Conservation (phyloP, 148 eudicot genomes). For the Cornus florida region DNA sequence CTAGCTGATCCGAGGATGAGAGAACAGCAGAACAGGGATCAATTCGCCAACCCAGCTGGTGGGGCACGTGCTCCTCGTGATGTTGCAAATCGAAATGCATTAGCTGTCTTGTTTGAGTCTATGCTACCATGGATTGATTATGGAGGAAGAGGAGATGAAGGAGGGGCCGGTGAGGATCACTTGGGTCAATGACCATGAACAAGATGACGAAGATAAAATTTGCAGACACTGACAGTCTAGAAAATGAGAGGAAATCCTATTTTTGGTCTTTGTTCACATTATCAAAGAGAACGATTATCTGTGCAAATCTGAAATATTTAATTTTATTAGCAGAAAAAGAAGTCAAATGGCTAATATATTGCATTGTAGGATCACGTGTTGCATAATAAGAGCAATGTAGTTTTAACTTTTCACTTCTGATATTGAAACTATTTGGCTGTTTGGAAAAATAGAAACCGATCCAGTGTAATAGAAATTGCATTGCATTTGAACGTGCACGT, state of each 20-base stretch:
- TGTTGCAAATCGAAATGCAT: slow-evolving; percentile 61
- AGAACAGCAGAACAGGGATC: slow-evolving; percentile 50
- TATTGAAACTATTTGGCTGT: no score
- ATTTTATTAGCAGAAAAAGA: no score
- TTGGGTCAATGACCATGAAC: slow-evolving; percentile 31
- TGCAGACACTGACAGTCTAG: background rate
- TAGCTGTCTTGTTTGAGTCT: slow-evolving; percentile 81
- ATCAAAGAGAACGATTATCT: background rate
- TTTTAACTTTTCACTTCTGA: no score
- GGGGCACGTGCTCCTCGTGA: slow-evolving; percentile 57
- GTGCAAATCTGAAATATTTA: background rate
- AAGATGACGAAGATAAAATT: slow-evolving; percentile 22
- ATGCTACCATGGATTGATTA: slow-evolving; percentile 78
- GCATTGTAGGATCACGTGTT: no score
- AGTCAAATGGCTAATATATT: no score
- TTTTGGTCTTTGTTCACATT: no score
- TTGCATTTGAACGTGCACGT: no score
- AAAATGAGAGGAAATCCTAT: background rate
- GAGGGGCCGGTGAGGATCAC: slow-evolving; percentile 30
- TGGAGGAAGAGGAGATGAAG: slow-evolving; percentile 33
- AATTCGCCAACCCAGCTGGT: slow-evolving; percentile 37
- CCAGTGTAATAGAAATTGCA: no score
- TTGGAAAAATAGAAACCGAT: no score
- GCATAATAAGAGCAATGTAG: no score
- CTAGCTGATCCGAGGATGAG: slow-evolving; percentile 66